These are phyloP conservation scores for Neonectria hederae DNA, from an alignment of 2,329 filamentous ascomycete genomes.

Conservation along the genomic window DNA sequence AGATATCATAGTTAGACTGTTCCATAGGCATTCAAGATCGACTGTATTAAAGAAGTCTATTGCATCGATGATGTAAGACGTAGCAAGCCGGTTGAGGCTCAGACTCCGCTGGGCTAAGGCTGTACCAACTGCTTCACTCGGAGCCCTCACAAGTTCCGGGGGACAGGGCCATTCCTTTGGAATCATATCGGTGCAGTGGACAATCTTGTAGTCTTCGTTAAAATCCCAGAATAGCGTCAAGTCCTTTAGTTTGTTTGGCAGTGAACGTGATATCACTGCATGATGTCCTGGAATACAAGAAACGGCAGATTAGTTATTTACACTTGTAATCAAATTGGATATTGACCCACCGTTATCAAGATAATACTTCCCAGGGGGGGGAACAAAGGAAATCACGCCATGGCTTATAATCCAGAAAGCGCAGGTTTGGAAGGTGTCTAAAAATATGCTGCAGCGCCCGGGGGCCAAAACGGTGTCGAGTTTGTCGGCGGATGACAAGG, in stretches of 20 bases:
- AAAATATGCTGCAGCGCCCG: background rate
- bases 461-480: background rate
- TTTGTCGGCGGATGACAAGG: slow-evolving; percentile 7
- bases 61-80: slow-evolving; percentile 5
- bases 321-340: background rate
- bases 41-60: background rate
- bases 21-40: background rate
- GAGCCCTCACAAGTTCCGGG: background rate
- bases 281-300: background rate
- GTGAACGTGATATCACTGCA: background rate
- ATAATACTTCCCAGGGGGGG: background rate
- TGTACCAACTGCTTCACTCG: background rate
- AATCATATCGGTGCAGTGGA: background rate
- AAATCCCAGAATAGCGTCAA: slow-evolving; percentile 14
- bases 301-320: background rate
- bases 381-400: background rate
- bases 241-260: background rate
- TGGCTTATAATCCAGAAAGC: slow-evolving; percentile 3
- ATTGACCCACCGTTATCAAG: background rate
- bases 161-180: background rate
- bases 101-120: background rate
- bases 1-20: background rate
- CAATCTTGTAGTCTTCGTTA: background rate
- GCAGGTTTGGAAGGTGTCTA: background rate
- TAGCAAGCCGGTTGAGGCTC: slow-evolving; percentile 3